Conservation (phyloP, 2,329 filamentous ascomycete species). For the Ophiostoma novo-ulmi region DNA sequence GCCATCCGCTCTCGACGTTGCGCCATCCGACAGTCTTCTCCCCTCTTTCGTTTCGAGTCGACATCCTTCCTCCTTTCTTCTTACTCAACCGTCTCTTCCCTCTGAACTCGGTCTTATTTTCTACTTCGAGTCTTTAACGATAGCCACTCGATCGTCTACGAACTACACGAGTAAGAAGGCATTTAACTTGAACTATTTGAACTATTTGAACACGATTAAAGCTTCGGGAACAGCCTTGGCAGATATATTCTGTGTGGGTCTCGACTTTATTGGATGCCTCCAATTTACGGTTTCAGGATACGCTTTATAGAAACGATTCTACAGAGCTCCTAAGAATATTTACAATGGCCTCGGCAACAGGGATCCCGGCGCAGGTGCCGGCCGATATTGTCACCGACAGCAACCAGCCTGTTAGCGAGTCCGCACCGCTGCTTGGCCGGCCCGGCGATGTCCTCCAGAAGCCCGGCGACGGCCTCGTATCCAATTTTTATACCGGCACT, state of each 20-base stretch:
- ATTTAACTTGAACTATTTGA: no score
- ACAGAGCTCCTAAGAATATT: background rate
- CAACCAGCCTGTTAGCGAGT: slow-evolving; percentile 40
- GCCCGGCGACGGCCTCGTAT: slow-evolving; percentile 56
- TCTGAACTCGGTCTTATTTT: background rate
- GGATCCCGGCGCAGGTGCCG: slow-evolving; percentile 53
- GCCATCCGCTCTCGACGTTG: slow-evolving; percentile 22
- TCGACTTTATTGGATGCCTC: background rate
- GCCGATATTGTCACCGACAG: slow-evolving; percentile 29
- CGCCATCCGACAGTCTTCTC: slow-evolving; percentile 18
- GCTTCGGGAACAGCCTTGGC: background rate
- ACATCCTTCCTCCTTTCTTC: background rate
- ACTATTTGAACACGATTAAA: no score
- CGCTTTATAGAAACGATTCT: background rate
- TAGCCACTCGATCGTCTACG: no score
- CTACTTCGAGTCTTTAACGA: background rate
- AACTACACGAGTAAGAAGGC: no score
- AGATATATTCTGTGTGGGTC: background rate
- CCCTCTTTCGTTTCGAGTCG: background rate
- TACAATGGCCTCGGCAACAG: slow-evolving; percentile 63
- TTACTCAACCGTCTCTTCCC: background rate
- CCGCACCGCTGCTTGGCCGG: slow-evolving; percentile 65
- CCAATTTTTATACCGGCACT: slow-evolving; percentile 73
- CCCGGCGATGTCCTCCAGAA: slow-evolving; percentile 69
- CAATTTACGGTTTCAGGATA: no score